Percentiles rank a stretch among this genome's conserved stretches.
Evolutionary conservation across 2,329 filamentous ascomycete genomes (phyloP).

Genomic region (Ophiostoma ulmi): DNA sequence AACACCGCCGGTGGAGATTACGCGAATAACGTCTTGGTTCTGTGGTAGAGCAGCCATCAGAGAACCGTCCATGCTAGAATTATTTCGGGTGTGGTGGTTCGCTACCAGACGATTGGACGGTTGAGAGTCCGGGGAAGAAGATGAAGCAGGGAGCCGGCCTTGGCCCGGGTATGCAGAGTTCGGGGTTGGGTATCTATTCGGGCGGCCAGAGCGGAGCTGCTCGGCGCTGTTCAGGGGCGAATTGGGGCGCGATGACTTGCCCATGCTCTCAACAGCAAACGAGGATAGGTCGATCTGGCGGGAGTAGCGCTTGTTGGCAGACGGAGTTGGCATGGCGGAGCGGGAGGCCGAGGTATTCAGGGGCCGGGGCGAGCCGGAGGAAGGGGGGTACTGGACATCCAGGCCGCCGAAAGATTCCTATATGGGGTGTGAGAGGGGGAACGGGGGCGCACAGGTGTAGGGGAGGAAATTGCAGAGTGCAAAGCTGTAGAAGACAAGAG

Average conservation of each 20-base stretch:
- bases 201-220: conserved; percentile 41
- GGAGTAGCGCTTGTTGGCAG: conserved; percentile 60
- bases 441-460: conserved; percentile 8
- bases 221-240: conserved; percentile 62
- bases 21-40: conserved; percentile 83
- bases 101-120: conserved; percentile 55
- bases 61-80: conserved; percentile 78
- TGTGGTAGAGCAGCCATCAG: conserved; percentile 80
- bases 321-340: conserved; percentile 35
- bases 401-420: conserved; percentile 81
- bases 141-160: conserved; percentile 52
- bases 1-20: conserved; percentile 85
- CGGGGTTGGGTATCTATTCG: conserved; percentile 53
- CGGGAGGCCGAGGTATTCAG: conserved; percentile 49
- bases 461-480: neutral
- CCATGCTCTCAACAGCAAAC: conserved; percentile 40
- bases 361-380: conserved; percentile 60
- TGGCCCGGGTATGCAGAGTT: conserved; percentile 30
- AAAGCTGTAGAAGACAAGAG: conserved; percentile 8
- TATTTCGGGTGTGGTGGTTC: conserved; percentile 73
- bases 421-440: conserved; percentile 18
- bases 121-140: conserved; percentile 52
- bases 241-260: conserved; percentile 61
- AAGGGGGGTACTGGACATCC: conserved; percentile 59
- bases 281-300: conserved; percentile 51